Evolutionary conservation across 208 protist genomes (phyloP), one percentile per base, ranked within the genome.

Genomic region (Wallacemonas collosoma): DNA sequence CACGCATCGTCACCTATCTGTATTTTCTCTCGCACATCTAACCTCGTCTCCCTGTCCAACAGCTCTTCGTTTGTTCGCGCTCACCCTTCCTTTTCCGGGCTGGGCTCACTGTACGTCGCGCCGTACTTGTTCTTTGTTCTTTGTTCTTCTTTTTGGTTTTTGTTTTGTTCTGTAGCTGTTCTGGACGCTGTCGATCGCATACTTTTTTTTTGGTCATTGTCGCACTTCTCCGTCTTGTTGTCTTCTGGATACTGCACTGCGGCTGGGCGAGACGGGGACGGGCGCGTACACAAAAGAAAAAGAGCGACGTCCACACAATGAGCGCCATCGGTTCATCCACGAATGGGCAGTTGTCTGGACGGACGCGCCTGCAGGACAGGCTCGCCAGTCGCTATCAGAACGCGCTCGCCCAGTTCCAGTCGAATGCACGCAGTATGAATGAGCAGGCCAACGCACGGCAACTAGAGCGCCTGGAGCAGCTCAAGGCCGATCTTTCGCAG

Each of bases 371-470:
- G 47, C 75, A 70, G 51, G 67, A 81, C 17, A 68, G 81, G 39
- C 73, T 87, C 26, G 75, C 60, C 3, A 73, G 69, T 1, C 77
- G 83, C 6, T 77, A 91, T 56, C 73, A 87, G 5, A 75, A 80
- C 7, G 68, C 79, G 11, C 79, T 93, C 26, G 51, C 53, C 4
- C 50, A 54, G 14, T 95, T 93, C 58, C 84, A 86, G 56, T 66
- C 72, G 1, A 63, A 39, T 53, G 75, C 88, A 2, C 71, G 65
- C 2, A 54, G 68, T n/a, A 81, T 84, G 63, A 91, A 92, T 71
- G 72, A 57, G 36, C 75, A 77, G 35, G 73, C 89, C 6, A 87
- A 96, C 55, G 60, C 47, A 47, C 66, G 71, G 15, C 91, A 95
- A 68, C 73, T 82, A 39, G 56, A 83, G 50, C 72, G 83, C 36